A percentile compares a stretch with the other conserved stretches of the same genome.
These are phyloP conservation scores for Strobilomyces dryophilus DNA, from an alignment of 768 basidiomycete species.

Conservation along the genomic window DNA sequence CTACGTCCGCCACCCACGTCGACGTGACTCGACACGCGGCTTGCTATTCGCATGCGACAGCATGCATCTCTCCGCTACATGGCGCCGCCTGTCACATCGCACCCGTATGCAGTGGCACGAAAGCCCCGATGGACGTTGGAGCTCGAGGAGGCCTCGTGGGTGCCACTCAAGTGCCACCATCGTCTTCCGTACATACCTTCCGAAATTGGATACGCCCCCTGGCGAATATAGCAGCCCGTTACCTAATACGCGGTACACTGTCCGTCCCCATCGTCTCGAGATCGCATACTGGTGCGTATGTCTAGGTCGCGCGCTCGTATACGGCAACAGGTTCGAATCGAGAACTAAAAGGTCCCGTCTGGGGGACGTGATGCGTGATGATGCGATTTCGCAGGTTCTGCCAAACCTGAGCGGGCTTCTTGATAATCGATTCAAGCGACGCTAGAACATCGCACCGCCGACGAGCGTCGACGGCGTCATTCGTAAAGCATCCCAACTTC, in stretches of 20 bases:
- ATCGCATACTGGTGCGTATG: too few relatives aligned
- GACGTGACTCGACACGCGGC: conserved; percentile 5
- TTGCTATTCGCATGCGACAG: neutral
- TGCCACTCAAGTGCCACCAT: neutral
- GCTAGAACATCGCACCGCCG: neutral
- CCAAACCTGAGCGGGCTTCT: neutral
- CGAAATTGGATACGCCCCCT: neutral
- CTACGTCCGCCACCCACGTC: conserved; percentile 3
- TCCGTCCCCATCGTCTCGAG: neutral
- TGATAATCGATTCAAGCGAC: neutral
- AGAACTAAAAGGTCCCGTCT: neutral
- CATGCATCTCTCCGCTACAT: neutral
- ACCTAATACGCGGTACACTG: neutral
- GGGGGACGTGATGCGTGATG: neutral
- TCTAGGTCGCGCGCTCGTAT: neutral
- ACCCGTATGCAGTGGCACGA: neutral
- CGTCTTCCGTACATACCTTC: neutral
- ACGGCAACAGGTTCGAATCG: neutral
- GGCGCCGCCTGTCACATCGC: neutral
- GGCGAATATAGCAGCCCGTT: neutral
- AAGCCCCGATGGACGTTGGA: neutral
- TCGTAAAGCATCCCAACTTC: neutral
- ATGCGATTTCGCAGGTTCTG: neutral
- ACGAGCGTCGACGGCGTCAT: neutral
- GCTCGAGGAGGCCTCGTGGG: conserved; percentile 1